phyloP scores from a whole-genome alignment of 176 grass and related monocot genomes.

The Tuctoria greenei region DNA sequence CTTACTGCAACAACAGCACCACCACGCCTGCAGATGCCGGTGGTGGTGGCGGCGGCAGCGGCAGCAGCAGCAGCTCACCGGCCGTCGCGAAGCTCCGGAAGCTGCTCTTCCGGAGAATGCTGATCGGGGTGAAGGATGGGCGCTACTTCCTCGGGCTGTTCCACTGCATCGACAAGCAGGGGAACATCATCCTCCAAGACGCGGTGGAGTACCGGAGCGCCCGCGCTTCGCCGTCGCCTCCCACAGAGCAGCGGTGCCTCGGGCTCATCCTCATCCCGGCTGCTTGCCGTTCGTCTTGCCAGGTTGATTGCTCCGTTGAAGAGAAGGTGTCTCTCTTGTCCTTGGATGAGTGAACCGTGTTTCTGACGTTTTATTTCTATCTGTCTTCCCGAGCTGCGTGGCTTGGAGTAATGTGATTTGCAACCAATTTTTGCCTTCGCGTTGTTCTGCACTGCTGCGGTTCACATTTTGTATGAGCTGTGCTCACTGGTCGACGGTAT shows the following conservation, averaged over 20 bases:
- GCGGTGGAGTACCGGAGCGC: constrained; percentile 75
- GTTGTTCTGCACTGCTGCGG: too few species aligned
- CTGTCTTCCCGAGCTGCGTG: background rate
- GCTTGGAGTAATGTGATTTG: background rate
- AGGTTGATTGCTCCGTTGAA: constrained; percentile 74
- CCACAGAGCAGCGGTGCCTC: constrained; percentile 66
- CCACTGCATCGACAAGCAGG: constrained; percentile 93
- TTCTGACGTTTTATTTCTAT: background rate
- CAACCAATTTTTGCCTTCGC: background rate
- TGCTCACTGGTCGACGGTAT: background rate
- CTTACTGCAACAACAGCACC: constrained; percentile 3
- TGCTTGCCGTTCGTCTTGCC: constrained; percentile 77
- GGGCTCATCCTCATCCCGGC: constrained; percentile 86
- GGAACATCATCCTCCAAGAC: constrained; percentile 94
- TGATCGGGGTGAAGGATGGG: constrained; percentile 73
- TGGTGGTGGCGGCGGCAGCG: background rate
- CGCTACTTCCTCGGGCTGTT: constrained; percentile 84
- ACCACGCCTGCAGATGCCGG: background rate
- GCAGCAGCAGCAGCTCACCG: constrained; percentile 41
- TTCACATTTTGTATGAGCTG: too few species aligned
- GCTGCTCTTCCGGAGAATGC: constrained; percentile 70
- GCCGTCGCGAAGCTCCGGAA: constrained; percentile 62
- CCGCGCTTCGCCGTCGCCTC: constrained; percentile 28
- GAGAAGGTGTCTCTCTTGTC: constrained; percentile 73
- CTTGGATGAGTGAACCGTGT: constrained; percentile 45